Percentiles rank a stretch among this genome's conserved stretches.
phyloP scores from a whole-genome alignment of 805 yeast species.

The Candida pseudoglaebosa region DNA sequence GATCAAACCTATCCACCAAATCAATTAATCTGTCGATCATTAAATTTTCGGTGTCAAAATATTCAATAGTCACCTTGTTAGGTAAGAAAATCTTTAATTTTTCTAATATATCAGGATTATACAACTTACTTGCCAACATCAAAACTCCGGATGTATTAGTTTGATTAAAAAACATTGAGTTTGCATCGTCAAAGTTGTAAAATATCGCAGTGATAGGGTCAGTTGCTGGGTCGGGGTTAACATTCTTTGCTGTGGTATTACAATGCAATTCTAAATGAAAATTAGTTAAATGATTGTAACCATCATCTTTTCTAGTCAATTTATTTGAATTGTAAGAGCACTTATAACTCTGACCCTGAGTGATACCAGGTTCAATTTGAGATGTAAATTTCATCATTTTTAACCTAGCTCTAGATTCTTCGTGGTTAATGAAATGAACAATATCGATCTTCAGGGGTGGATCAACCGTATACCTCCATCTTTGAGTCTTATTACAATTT shows the following conservation, averaged over 20 bases:
- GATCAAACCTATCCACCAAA: slow-evolving; percentile 64
- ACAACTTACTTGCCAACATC: slow-evolving; percentile 5
- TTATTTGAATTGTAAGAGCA: slow-evolving; percentile 34
- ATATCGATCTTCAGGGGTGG: slow-evolving; percentile 50
- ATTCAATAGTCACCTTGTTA: slow-evolving; percentile 8
- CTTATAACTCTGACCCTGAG: slow-evolving; percentile 36
- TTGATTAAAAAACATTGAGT: slow-evolving; percentile 12
- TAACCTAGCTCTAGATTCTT: slow-evolving; percentile 10
- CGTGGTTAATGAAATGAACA: slow-evolving; percentile 24
- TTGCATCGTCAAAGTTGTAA: slow-evolving; percentile 53
- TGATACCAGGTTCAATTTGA: slow-evolving; percentile 47
- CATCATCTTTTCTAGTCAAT: slow-evolving; percentile 32
- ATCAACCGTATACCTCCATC: slow-evolving; percentile 43
- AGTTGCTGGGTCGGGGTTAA: slow-evolving; percentile 57
- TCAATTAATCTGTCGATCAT: slow-evolving; percentile 54
- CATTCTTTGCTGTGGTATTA: slow-evolving; percentile 42
- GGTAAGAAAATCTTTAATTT: slow-evolving; percentile 1
- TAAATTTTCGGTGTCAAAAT: slow-evolving; percentile 51
- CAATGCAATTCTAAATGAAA: slow-evolving; percentile 68
- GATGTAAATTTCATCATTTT: slow-evolving; percentile 30
- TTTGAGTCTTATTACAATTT: neutral
- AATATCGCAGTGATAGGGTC: slow-evolving; percentile 61
- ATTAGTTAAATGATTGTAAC: slow-evolving; percentile 49
- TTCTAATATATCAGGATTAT: neutral
- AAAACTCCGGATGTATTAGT: slow-evolving; percentile 15